A percentile compares a stretch with the other conserved stretches of the same genome.
Evolutionary conservation across 352 stramenopile species (phyloP).

Genomic region (Pythium phragmiticola): DNA sequence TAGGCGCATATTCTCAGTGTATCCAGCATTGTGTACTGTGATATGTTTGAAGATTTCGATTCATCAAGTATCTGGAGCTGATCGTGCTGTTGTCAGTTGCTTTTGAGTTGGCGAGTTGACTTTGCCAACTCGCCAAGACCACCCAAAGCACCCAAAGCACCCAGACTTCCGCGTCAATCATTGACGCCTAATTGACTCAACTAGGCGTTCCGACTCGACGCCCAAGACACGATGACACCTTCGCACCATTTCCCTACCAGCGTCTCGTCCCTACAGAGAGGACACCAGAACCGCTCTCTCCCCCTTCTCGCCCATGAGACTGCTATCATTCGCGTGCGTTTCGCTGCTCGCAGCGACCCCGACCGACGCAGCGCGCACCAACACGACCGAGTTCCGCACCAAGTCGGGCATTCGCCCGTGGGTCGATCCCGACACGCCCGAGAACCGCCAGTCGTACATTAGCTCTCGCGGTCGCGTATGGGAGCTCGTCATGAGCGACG

Average conservation of each 20-base stretch:
- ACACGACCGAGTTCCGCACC: constrained; percentile 34
- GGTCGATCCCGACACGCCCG: constrained; percentile 60
- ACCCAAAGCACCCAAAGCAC: no score
- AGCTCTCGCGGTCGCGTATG: constrained; percentile 49
- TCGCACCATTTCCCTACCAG: no score
- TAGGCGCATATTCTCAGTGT: no score
- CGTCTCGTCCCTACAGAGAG: background rate
- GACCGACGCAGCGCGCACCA: constrained; percentile 16
- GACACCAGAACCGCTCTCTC: constrained; percentile 1
- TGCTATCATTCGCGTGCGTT: background rate
- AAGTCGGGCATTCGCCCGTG: constrained; percentile 58
- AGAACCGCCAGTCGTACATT: constrained; percentile 37
- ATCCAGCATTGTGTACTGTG: no score
- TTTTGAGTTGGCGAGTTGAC: background rate
- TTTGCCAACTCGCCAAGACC: no score
- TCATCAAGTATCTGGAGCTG: no score
- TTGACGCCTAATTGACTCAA: no score
- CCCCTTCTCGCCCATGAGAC: constrained; percentile 33
- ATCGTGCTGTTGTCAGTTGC: background rate
- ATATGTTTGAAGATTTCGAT: no score
- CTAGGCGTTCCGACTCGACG: no score
- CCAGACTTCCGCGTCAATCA: no score
- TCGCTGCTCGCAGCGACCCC: background rate
- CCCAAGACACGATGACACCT: no score
- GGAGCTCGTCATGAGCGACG: constrained; percentile 76